Percentiles rank a stretch among this genome's conserved stretches.
These are phyloP conservation scores for Encephalitozoon hellem DNA, from an alignment of 371 early-diverging fungal genomes.

Conservation along the genomic window DNA sequence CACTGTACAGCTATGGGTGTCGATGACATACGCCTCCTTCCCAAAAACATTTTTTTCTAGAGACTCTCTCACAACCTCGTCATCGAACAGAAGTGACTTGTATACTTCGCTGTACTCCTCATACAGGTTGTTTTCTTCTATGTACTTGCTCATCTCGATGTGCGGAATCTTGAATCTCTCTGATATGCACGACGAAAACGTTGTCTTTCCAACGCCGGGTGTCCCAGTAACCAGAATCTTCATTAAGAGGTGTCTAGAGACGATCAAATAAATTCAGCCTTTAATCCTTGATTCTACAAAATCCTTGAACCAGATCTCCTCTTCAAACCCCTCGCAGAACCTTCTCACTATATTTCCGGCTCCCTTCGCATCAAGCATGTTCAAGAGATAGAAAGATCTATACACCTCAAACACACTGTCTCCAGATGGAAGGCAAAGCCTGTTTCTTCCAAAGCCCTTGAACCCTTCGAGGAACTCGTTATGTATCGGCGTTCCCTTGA, in stretches of 20 bases:
- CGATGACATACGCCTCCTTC: slow-evolving; percentile 47
- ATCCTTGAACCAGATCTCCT: not conserved
- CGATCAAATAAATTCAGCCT: not conserved
- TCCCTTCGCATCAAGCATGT: slow-evolving; percentile 21
- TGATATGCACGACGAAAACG: slow-evolving; percentile 71
- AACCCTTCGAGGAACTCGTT: slow-evolving; percentile 21
- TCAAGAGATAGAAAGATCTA: slow-evolving; percentile 41
- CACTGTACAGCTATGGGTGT: slow-evolving; percentile 56
- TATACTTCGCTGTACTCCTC: slow-evolving; percentile 74
- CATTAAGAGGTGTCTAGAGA: slow-evolving; percentile 16
- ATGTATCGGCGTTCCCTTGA: slow-evolving; percentile 7
- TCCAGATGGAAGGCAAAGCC: slow-evolving; percentile 13
- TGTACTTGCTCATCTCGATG: slow-evolving; percentile 75
- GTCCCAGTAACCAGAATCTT: slow-evolving; percentile 92
- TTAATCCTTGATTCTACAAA: not conserved
- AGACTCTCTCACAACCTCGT: slow-evolving; percentile 67
- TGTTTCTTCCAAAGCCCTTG: slow-evolving; percentile 27
- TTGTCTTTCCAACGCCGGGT: slow-evolving; percentile 92
- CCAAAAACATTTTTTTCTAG: slow-evolving; percentile 37
- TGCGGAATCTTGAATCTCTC: slow-evolving; percentile 65
- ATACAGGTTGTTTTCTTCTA: slow-evolving; percentile 73
- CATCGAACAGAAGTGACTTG: slow-evolving; percentile 77
- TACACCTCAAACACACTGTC: slow-evolving; percentile 19
- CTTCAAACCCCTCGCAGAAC: slow-evolving; percentile 1
- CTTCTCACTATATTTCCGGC: slow-evolving; percentile 20